Base-by-base conservation (phyloP, 129 eudicot genomes). In the Artemisia tridentata region DNA sequence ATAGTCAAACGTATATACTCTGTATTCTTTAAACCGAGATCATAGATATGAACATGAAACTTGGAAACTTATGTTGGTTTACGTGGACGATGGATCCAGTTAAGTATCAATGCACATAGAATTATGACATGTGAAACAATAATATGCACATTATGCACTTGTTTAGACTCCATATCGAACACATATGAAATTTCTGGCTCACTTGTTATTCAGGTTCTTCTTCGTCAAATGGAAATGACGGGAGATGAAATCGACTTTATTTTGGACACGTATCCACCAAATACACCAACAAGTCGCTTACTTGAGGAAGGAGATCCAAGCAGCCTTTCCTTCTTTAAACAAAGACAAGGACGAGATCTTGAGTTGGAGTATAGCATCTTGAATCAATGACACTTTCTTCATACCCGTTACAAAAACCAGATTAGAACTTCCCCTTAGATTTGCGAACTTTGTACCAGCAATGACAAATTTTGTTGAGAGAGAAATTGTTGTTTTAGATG, bases 251-350 rank as follows among this genome's bases (percentile, higher is more conserved):
- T 92, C 1, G 96, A 85, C 29, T 84, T 60, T 17, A 89, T 92
- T 46, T 67, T 92, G 10, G 84, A 86, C 55, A 80, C 73, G 7
- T 92, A 92, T 68, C 98, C 95, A 9, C 79, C 88, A 14, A 75
- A 92, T 52, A 89, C 96, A 14, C 96, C 95, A 4, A 69, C 86
- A 66, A 89, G 87, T 68, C 79, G 74, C 55, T 75, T 92, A 55
- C 76, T 92, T 63, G 96, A 86, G 77, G 98, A 92, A 79, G 80
- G 79, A 19, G 87, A 92, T 79, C 98, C 98, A 23, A 91, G 90
- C 45, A 87, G 95, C 76, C 95, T 92, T 54, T 88, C 88, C 1
- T 81, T 83, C 46, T 86, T 78, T 46, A 69, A 80, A 15, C 80
- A 80, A 75, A 69, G 69, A 0, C 72, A 85, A 78, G 89, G 58